A percentile compares a stretch with the other conserved stretches of the same genome.
phyloP scores from a whole-genome alignment of 2,329 filamentous ascomycete species.

The Aureobasidium sp. region DNA sequence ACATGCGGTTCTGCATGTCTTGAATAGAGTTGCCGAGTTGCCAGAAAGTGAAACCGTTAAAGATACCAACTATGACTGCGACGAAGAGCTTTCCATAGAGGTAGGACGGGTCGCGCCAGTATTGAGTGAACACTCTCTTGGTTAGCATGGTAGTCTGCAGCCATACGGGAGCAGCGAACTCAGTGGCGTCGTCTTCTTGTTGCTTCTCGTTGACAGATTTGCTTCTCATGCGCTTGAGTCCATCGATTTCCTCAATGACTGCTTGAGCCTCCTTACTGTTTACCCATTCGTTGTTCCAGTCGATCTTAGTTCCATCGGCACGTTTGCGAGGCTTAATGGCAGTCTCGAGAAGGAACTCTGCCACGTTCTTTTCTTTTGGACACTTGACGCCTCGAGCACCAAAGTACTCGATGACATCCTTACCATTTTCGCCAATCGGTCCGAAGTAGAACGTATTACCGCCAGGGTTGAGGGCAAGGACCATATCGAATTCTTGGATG shows the following conservation, averaged over 20 bases:
- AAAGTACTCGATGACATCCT: conserved; percentile 73
- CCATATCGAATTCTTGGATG: conserved; percentile 79
- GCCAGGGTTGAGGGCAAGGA: conserved; percentile 73
- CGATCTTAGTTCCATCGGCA: conserved; percentile 60
- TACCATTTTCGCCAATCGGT: conserved; percentile 72
- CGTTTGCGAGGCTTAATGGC: conserved; percentile 63
- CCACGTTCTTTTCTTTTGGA: conserved; percentile 71
- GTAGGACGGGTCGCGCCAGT: conserved; percentile 82
- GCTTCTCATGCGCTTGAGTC: conserved; percentile 65
- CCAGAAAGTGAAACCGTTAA: conserved; percentile 85
- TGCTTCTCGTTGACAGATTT: conserved; percentile 41
- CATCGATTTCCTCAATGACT: conserved; percentile 71
- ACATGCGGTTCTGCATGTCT: conserved; percentile 82
- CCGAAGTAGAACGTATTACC: conserved; percentile 81
- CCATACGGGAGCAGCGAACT: conserved; percentile 70
- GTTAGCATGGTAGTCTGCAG: conserved; percentile 73
- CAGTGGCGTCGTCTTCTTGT: conserved; percentile 24
- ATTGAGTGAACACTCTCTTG: conserved; percentile 74
- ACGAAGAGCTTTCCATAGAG: conserved; percentile 82
- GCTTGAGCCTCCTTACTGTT: conserved; percentile 67
- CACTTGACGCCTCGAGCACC: conserved; percentile 70
- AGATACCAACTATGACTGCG: conserved; percentile 75
- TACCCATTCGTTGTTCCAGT: conserved; percentile 83
- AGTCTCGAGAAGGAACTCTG: conserved; percentile 73
- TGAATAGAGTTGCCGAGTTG: conserved; percentile 69